Evolutionary conservation across 192 early-diverging fungal genomes (phyloP).

Genomic region (Coemansia sp.): DNA sequence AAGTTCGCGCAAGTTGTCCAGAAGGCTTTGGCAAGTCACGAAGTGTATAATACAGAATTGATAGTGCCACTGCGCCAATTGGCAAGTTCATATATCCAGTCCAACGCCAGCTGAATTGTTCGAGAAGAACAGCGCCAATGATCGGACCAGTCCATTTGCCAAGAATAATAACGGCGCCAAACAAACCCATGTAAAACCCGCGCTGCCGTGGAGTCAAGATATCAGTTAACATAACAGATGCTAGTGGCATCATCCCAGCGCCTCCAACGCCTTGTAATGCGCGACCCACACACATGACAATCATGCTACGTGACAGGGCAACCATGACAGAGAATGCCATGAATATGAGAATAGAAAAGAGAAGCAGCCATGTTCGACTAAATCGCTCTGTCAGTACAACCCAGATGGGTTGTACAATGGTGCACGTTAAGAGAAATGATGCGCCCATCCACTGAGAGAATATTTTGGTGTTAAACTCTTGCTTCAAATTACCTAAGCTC

Average conservation of each 20-base stretch:
- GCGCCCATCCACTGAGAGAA: slow-evolving; percentile 84
- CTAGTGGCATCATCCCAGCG: slow-evolving; percentile 66
- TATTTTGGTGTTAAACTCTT: slow-evolving; percentile 65
- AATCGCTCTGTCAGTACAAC: slow-evolving; percentile 85
- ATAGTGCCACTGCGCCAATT: slow-evolving; percentile 58
- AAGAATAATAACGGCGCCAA: slow-evolving; percentile 64
- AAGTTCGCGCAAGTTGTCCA: slow-evolving; percentile 54
- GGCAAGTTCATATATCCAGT: slow-evolving; percentile 82
- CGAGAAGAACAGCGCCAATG: slow-evolving; percentile 70
- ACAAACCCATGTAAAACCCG: slow-evolving; percentile 68
- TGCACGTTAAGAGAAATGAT: slow-evolving; percentile 68
- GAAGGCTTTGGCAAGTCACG: slow-evolving; percentile 58
- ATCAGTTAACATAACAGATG: slow-evolving; percentile 76
- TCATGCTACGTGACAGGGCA: slow-evolving; percentile 41
- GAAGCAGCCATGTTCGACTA: slow-evolving; percentile 45
- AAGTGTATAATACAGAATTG: slow-evolving; percentile 60
- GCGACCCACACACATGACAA: slow-evolving; percentile 65
- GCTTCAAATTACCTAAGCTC: slow-evolving; percentile 67
- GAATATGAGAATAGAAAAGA: slow-evolving; percentile 49
- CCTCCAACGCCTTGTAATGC: slow-evolving; percentile 75
- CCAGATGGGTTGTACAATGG: slow-evolving; percentile 75
- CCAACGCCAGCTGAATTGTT: slow-evolving; percentile 65
- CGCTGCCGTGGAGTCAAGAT: slow-evolving; percentile 67
- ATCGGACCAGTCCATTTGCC: slow-evolving; percentile 73
- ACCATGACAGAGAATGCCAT: slow-evolving; percentile 55